Evolutionary conservation across 768 basidiomycete genomes (phyloP).

Genomic region (Lentinula boryana): DNA sequence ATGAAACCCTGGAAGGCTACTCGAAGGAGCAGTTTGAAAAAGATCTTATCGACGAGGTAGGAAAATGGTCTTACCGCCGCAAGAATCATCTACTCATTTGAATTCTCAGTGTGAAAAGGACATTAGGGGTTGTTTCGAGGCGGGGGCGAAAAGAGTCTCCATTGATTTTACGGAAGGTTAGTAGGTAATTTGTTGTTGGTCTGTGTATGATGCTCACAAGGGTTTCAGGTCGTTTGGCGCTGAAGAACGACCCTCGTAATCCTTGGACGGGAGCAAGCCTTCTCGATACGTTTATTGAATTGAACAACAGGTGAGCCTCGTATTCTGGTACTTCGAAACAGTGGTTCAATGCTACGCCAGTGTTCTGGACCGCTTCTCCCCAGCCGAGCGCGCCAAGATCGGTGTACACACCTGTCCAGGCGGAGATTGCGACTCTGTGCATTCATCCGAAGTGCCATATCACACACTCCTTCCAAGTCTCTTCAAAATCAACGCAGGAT

Average conservation of each 20-base stretch:
- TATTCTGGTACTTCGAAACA: not conserved
- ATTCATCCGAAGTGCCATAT: conserved; percentile 5
- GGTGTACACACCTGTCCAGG: conserved; percentile 5
- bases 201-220: not conserved
- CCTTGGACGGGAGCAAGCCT: conserved; percentile 4
- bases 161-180: conserved; percentile 7
- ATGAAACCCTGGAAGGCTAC: not conserved
- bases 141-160: conserved; percentile 5
- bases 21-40: not conserved
- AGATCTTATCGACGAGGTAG: conserved; percentile 2
- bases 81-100: no score
- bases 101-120: not conserved
- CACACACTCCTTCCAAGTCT: not conserved
- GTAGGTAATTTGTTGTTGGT: not conserved
- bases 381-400: conserved; percentile 1
- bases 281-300: not conserved
- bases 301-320: conserved; percentile 1
- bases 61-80: not conserved
- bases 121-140: conserved; percentile 3
- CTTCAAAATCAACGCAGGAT: conserved; percentile 4
- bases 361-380: conserved; percentile 4
- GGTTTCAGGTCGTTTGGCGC: not conserved
- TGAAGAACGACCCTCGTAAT: conserved; percentile 4
- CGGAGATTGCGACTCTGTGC: conserved; percentile 5
- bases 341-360: not conserved